Conservation (phyloP, 2,329 filamentous ascomycete genomes). For the Colletotrichum plurivorum region DNA sequence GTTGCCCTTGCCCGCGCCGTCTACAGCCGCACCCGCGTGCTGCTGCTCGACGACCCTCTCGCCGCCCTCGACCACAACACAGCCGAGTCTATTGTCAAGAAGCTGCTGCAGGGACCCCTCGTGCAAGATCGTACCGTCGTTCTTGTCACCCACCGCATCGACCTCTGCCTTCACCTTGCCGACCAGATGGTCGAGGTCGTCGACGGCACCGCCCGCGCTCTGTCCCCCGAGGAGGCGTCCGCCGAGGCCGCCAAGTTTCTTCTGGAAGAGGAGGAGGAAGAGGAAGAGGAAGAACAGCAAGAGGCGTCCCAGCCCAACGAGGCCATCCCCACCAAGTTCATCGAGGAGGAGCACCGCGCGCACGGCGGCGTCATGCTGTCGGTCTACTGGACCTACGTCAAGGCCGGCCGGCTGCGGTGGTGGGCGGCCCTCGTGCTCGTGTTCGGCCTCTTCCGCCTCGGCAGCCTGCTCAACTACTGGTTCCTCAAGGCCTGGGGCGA, state of each 20-base stretch:
- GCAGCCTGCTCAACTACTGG: slow-evolving; percentile 79
- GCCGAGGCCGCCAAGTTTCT: slow-evolving; percentile 49
- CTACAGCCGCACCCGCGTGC: slow-evolving; percentile 69
- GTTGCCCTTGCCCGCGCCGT: slow-evolving; percentile 74
- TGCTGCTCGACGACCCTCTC: slow-evolving; percentile 75
- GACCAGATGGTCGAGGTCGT: slow-evolving; percentile 80
- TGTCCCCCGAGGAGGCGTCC: slow-evolving; percentile 59
- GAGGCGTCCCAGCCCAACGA: slow-evolving; percentile 60
- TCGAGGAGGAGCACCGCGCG: slow-evolving; percentile 82
- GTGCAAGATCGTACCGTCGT: slow-evolving; percentile 77
- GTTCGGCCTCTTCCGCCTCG: slow-evolving; percentile 74
- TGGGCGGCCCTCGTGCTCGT: slow-evolving; percentile 77
- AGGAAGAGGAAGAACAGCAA: slow-evolving; percentile 49
- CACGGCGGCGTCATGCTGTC: slow-evolving; percentile 81
- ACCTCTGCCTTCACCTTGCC: slow-evolving; percentile 81
- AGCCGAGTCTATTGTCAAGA: slow-evolving; percentile 72
- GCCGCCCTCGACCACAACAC: slow-evolving; percentile 75
- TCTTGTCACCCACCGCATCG: slow-evolving; percentile 86
- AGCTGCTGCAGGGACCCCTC: slow-evolving; percentile 71
- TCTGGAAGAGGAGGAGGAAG: slow-evolving; percentile 43
- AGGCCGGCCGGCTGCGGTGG: slow-evolving; percentile 81
- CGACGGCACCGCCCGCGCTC: slow-evolving; percentile 68
- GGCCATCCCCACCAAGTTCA: slow-evolving; percentile 79
- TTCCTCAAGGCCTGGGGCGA: slow-evolving; percentile 92
- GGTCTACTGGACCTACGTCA: slow-evolving; percentile 90